Evolutionary conservation across 108 stramenopile genomes (phyloP), one percentile per base, ranked within the genome.

Genomic region (Skeletonema menzelii): DNA sequence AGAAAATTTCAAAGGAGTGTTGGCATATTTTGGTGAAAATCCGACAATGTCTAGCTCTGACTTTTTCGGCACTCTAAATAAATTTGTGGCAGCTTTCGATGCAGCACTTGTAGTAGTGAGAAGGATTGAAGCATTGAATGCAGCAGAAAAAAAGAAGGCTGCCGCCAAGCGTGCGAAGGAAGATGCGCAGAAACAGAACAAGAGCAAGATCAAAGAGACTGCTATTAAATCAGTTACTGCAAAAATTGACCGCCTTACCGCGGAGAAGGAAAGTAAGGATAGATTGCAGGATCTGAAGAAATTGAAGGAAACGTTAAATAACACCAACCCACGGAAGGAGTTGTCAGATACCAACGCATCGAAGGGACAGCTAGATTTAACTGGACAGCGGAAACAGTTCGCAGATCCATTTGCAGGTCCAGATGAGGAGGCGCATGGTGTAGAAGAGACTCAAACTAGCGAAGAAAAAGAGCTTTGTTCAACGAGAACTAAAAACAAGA

Each of bases 21-120:
- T 97, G 47, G 55, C 68, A 20, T 97, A 95, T 77, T 95, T 97
- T 49, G 93, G 96, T 8, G 96, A 97, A 85, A 91, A 95, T 67
- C 90, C 90, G 26, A 87, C 84, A 0, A 93, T 95, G 92, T 59
- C 85, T 13, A 86, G 87, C 26, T 66, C 67, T n/a, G 92, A 95
- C 37, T 97, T 97, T 67, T 97, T 97, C 75, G 87, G 88, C n/a
- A 94, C 88, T 5, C 31, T 97, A 28, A 78, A 79, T 20, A 81
- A 86, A 49, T 97, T 97, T 60, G 80, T 92, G 30, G 62, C 46
- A 12, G 84, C 81, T 17, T 91, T 90, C 56, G 83, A 91, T 63
- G 76, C 80, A 10, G 92, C 91, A 6, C 64, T 73, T 13, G 89
- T 89, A 47, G 72, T 87, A 30, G 89, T 91, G 32, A 88, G 83